Conservation (phyloP, 1,139 yeast species). For the Neolecta irregularis region DNA sequence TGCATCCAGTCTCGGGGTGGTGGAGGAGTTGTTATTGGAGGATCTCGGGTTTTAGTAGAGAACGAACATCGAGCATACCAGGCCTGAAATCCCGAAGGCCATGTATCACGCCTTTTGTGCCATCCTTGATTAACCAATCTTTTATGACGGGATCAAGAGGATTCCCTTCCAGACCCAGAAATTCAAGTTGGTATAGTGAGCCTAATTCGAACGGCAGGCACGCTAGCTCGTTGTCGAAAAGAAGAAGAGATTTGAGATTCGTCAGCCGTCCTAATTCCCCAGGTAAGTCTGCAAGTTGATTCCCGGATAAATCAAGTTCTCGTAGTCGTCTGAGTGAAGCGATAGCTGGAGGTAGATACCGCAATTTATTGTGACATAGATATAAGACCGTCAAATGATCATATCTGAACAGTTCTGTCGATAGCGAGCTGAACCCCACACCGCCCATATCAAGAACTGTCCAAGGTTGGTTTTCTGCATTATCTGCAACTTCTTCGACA, state of each 20-base stretch:
- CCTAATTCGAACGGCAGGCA: conserved; percentile 77
- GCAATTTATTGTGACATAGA: conserved; percentile 71
- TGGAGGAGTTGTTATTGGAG: conserved; percentile 26
- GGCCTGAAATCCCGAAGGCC: conserved; percentile 75
- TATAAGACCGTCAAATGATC: conserved; percentile 75
- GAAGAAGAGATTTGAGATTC: conserved; percentile 63
- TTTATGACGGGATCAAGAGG: conserved; percentile 55
- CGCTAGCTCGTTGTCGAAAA: conserved; percentile 71
- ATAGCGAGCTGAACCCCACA: conserved; percentile 58
- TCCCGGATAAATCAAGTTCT: conserved; percentile 73
- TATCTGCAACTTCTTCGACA: background rate
- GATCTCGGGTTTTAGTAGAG: background rate
- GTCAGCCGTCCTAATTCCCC: conserved; percentile 69
- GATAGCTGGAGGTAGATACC: conserved; percentile 52
- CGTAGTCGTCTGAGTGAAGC: conserved; percentile 57
- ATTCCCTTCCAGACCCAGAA: conserved; percentile 88
- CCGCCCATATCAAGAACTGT: conserved; percentile 86
- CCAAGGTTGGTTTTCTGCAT: conserved; percentile 34
- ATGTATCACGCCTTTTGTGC: conserved; percentile 68
- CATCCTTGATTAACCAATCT: conserved; percentile 59
- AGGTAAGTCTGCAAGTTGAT: conserved; percentile 56
- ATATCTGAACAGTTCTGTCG: conserved; percentile 65
- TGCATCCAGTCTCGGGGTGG: conserved; percentile 38
- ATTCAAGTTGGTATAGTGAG: conserved; percentile 64
- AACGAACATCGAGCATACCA: conserved; percentile 4